Evolutionary conservation across 192 early-diverging fungal species (phyloP).

Genomic region (Coemansia sp.): DNA sequence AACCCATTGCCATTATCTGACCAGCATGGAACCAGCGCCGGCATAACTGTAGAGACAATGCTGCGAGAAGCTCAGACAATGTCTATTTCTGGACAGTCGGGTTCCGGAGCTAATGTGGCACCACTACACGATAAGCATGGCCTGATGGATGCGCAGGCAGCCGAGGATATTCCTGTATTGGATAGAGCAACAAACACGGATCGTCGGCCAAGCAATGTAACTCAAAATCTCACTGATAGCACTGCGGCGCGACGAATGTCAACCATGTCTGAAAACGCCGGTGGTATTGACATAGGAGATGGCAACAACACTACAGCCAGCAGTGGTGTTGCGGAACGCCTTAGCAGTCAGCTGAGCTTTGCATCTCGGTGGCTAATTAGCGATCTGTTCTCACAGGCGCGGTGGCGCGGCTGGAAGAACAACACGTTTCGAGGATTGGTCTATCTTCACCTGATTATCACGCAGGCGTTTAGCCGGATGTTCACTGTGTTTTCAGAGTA

Average conservation of each 20-base stretch:
- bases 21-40: background rate
- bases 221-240: background rate
- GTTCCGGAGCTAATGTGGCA: background rate
- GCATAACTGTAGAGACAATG: slow-evolving; percentile 44
- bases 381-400: slow-evolving; percentile 49
- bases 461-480: slow-evolving; percentile 46
- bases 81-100: slow-evolving; percentile 12
- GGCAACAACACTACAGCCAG: background rate
- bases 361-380: slow-evolving; percentile 51
- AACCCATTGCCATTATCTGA: background rate
- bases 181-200: background rate
- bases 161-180: background rate
- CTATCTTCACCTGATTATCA: slow-evolving; percentile 50
- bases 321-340: slow-evolving; percentile 21
- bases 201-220: slow-evolving; percentile 4
- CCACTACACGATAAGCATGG: background rate
- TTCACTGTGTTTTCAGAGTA: slow-evolving; percentile 50
- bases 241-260: background rate
- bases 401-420: slow-evolving; percentile 54
- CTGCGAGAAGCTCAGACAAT: slow-evolving; percentile 49
- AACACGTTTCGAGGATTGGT: slow-evolving; percentile 45
- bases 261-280: background rate
- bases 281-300: background rate
- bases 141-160: background rate
- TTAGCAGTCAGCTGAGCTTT: slow-evolving; percentile 53